Evolutionary conservation across 2,329 filamentous ascomycete genomes (phyloP), one percentile per base, ranked within the genome.

Genomic region (Raffaelea deltoideospora): DNA sequence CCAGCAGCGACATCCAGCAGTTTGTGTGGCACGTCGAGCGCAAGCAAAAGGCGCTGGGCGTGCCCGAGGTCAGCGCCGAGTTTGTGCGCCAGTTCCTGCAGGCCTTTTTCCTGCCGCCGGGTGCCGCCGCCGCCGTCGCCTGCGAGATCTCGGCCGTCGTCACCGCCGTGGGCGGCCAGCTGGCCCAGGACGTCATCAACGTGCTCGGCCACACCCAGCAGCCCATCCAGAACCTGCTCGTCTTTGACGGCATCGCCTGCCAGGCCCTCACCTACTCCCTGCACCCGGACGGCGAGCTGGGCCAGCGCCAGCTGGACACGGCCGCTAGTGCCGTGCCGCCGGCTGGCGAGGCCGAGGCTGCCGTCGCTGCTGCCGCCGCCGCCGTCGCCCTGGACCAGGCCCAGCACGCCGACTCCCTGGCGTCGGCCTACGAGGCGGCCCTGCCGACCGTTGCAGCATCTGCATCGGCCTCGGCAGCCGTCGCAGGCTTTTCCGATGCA

Each of bases 111-210:
- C 15, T 20, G 4, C 7, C 11, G n/a, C 18, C 18, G 23, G n/a
- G n/a, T n/a, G n/a, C n/a, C n/a, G n/a, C n/a, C n/a, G n/a, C n/a
- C n/a, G n/a, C n/a, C n/a, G n/a, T n/a, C n/a, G 23, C 23, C 13
- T 75, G 76, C 49, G 88, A 96, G 59, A 63, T 96, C 28, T 78
- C 82, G 11, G 86, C 90, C 8, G 84, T 93, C 9, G 79, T 83
- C 0, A 87, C 90, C 2, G 84, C 94, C 40, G 64, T 98, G 10
- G 90, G 90, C 34, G 90, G 87, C 10, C 76, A 87, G 54, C 68
- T 98, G 14, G 85, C 88, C 1, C 90, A 98, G 59, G 90, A 98
- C 53, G 86, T 94, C 35, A 96, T 98, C 60, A 96, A 96, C 50
- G 87, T 95, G 23, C 70, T 96, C 6, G 85, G 87, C 34, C 76